Evolutionary conservation across 306 rosid species (phyloP).

Genomic region (Boehmeria nivea): DNA sequence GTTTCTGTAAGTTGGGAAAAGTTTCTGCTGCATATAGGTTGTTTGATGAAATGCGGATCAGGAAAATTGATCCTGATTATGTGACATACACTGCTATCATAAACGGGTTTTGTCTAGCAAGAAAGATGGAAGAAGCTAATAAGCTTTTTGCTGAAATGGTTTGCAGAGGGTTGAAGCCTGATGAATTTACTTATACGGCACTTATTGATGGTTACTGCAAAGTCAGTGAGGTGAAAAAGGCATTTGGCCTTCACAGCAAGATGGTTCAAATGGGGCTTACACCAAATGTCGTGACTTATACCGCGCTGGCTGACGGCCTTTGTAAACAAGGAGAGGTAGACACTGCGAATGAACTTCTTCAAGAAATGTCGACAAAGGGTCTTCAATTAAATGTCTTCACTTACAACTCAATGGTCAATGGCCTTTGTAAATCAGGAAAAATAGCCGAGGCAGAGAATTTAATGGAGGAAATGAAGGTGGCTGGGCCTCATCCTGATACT

Average conservation of each 20-base stretch:
- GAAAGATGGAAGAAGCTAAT: conserved; percentile 61
- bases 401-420: conserved; percentile 67
- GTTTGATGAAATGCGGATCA: conserved; percentile 54
- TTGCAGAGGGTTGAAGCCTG: conserved; percentile 54
- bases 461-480: conserved; percentile 73
- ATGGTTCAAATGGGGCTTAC: conserved; percentile 60
- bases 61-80: conserved; percentile 59
- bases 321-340: conserved; percentile 77
- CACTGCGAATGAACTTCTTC: conserved; percentile 75
- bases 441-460: conserved; percentile 52
- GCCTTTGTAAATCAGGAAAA: conserved; percentile 80
- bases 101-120: conserved; percentile 59
- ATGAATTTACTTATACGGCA: conserved; percentile 74
- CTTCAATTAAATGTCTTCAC: conserved; percentile 73
- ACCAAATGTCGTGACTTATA: conserved; percentile 74
- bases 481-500: conserved; percentile 64
- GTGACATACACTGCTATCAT: conserved; percentile 63
- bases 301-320: conserved; percentile 79
- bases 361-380: conserved; percentile 68
- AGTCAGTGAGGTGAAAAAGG: conserved; percentile 62
- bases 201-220: conserved; percentile 81
- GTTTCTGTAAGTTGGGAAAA: conserved; percentile 61
- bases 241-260: conserved; percentile 74
- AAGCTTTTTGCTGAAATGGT: conserved; percentile 52
- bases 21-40: conserved; percentile 43